phyloP scores from a whole-genome alignment of 208 protist species.

The Trypanosoma mega region DNA sequence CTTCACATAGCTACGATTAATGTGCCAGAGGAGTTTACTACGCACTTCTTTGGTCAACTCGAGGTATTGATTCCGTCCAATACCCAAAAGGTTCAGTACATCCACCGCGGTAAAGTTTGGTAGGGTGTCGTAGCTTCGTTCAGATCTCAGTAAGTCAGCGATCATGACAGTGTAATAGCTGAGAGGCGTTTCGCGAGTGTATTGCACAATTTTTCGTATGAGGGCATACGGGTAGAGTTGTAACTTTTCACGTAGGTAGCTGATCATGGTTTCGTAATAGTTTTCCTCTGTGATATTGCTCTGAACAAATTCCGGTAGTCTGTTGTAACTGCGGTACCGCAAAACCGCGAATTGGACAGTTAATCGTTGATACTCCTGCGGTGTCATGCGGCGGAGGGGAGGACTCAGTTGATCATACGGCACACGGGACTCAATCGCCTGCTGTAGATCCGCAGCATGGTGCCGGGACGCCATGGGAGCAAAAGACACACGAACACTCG shows the following conservation, averaged over 20 bases:
- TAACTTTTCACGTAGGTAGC: constrained; percentile 37
- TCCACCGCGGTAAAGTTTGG: constrained; percentile 98
- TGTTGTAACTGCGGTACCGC: constrained; percentile 57
- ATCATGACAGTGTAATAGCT: constrained; percentile 78
- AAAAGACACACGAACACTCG: neutral
- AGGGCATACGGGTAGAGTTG: constrained; percentile 84
- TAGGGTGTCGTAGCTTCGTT: constrained; percentile 92
- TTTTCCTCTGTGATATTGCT: constrained; percentile 42
- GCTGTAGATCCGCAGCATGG: constrained; percentile 44
- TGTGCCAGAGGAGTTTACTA: constrained; percentile 84
- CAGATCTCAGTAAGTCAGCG: constrained; percentile 65
- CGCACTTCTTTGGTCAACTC: constrained; percentile 95
- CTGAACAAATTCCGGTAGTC: constrained; percentile 63
- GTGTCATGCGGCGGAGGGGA: constrained; percentile 57
- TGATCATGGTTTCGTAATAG: constrained; percentile 80
- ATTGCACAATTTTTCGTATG: constrained; percentile 49
- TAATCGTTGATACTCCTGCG: constrained; percentile 46
- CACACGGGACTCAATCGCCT: constrained; percentile 46
- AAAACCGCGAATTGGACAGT: constrained; percentile 43
- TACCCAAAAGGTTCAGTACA: constrained; percentile 90
- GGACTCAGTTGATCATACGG: constrained; percentile 53
- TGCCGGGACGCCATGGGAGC: constrained; percentile 13
- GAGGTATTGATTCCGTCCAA: constrained; percentile 97
- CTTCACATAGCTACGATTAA: constrained; percentile 56
- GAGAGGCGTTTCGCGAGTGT: constrained; percentile 72